Conservation (phyloP, 495 filamentous ascomycete species). For the Aspergillus funiculosus region DNA sequence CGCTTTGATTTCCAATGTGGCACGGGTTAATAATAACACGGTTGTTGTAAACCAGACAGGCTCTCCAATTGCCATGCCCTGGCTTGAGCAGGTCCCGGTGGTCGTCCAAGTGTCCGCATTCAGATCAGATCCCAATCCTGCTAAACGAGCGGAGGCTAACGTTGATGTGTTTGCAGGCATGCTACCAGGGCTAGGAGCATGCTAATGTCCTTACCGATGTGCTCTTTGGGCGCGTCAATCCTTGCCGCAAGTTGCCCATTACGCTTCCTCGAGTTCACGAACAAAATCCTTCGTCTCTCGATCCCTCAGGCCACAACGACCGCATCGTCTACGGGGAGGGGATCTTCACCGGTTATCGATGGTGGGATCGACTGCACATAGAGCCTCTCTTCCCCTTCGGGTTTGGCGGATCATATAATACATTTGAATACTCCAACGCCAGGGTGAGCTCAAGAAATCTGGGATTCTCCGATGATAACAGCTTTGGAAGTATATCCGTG, state of each 20-base stretch:
- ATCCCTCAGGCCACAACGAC: conserved; percentile 48
- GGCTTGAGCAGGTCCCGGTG: conserved; percentile 49
- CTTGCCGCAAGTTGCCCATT: conserved; percentile 44
- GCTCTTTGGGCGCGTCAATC: conserved; percentile 51
- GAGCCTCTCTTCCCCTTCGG: conserved; percentile 65
- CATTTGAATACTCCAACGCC: conserved; percentile 41
- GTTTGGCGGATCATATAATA: conserved; percentile 67
- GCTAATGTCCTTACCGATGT: conserved; percentile 49
- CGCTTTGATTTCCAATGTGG: not conserved
- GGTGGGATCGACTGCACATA: conserved; percentile 58
- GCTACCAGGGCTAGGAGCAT: conserved; percentile 54
- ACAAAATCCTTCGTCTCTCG: conserved; percentile 59
- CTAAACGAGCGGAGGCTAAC: no score
- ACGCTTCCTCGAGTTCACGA: conserved; percentile 55
- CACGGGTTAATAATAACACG: not conserved
- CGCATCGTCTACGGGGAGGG: conserved; percentile 38
- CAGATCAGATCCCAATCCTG: no score
- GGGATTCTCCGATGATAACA: not conserved
- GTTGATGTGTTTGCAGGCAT: conserved; percentile 58
- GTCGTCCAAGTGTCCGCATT: conserved; percentile 1
- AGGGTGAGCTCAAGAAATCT: not conserved
- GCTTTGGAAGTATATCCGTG: not conserved
- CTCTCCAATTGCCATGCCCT: conserved; percentile 58
- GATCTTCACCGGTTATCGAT: conserved; percentile 66
- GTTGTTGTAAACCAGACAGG: conserved; percentile 7